phyloP scores from a whole-genome alignment of 768 basidiomycete species.

The Mrakia frigida region DNA sequence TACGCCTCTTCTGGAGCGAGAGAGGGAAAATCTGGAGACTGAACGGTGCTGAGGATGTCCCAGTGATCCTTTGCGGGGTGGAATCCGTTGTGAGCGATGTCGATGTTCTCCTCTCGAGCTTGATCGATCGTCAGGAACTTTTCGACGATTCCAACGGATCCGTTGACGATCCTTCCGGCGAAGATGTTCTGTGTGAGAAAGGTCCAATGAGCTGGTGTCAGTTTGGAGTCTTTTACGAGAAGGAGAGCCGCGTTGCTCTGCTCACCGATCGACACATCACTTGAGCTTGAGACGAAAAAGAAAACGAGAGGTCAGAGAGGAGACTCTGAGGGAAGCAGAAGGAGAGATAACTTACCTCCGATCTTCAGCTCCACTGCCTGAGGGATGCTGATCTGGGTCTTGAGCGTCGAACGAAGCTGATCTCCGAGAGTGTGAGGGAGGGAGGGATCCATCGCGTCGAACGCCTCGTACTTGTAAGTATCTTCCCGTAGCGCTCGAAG shows the following conservation, averaged over 20 bases:
- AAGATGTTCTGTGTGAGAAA: conserved; percentile 4
- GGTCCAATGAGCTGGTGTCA: background rate
- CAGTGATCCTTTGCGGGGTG: background rate
- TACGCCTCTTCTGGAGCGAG: background rate
- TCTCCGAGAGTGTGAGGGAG: background rate
- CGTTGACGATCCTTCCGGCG: background rate
- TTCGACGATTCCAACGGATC: background rate
- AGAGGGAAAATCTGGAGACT: background rate
- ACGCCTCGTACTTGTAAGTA: background rate
- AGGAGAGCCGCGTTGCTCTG: background rate
- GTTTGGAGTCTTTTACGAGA: background rate
- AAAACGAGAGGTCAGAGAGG: background rate
- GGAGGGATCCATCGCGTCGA: background rate
- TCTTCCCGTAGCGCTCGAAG: background rate
- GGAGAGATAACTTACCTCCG: background rate
- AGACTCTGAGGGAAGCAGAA: background rate
- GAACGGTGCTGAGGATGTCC: background rate
- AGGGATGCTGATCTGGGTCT: background rate
- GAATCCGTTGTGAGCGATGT: background rate
- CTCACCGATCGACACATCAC: background rate
- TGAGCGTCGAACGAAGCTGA: background rate
- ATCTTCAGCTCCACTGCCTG: background rate
- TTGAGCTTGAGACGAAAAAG: background rate
- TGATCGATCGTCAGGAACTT: conserved; percentile 4
- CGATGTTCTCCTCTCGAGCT: background rate